A percentile compares a stretch with the other conserved stretches of the same genome.
These are phyloP conservation scores for Penicillium sp. DNA, from an alignment of 2,329 filamentous ascomycete species.

Conservation along the genomic window DNA sequence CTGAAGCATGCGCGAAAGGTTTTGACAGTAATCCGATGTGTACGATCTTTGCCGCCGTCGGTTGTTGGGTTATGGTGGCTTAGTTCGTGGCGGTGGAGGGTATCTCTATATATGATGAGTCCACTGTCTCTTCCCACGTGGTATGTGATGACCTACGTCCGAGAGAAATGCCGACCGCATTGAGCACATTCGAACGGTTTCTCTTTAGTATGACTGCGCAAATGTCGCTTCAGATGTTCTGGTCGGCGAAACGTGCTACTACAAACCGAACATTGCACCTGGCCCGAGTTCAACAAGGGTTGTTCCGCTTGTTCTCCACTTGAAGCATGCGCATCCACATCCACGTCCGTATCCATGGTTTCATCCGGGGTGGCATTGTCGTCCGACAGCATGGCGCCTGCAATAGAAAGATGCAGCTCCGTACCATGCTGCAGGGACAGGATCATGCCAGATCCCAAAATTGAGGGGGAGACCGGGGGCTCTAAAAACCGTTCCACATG, in stretches of 20 bases:
- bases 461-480: slow-evolving; percentile 10
- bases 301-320: not conserved
- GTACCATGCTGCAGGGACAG: not conserved
- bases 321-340: not conserved
- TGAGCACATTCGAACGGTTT: slow-evolving; percentile 41
- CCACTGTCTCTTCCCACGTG: not conserved
- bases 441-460: not conserved
- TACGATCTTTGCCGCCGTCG: slow-evolving; percentile 34
- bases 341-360: slow-evolving; percentile 2
- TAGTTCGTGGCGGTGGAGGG: slow-evolving; percentile 41
- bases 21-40: slow-evolving; percentile 44
- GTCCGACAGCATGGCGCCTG: slow-evolving; percentile 32
- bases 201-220: slow-evolving; percentile 43
- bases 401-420: slow-evolving; percentile 24
- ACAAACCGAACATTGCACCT: slow-evolving; percentile 37
- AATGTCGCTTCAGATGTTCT: slow-evolving; percentile 44
- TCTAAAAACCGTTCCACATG: slow-evolving; percentile 1
- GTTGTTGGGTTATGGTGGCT: slow-evolving; percentile 40
- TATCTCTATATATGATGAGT: slow-evolving; percentile 30
- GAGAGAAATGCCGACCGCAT: slow-evolving; percentile 44
- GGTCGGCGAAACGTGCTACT: slow-evolving; percentile 40
- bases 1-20: slow-evolving; percentile 44
- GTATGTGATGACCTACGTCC: slow-evolving; percentile 33
- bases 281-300: slow-evolving; percentile 10
- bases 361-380: slow-evolving; percentile 26